Evolutionary conservation across 305 asterid genomes (phyloP), one percentile per base, ranked within the genome.

Genomic region (Rubia balearica): DNA sequence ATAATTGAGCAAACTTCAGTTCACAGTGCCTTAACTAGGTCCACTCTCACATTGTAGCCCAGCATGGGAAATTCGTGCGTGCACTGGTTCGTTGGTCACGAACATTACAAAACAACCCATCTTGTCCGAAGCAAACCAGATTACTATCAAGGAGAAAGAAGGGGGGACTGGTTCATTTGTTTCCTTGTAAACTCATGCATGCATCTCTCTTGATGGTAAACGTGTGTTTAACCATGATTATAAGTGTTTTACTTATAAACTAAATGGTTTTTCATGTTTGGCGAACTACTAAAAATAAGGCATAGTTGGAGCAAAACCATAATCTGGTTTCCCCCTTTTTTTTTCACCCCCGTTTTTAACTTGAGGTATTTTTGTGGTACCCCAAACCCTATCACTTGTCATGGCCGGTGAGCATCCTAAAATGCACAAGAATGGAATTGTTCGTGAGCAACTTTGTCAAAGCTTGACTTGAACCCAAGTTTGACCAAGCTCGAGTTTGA

Each of bases 1-100:
- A 64, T 72, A 72, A 72, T 53, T 41, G 66, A 72, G 70, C 2
- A 22, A 56, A 30, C 19, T 48, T 65, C 65, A 72, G 22, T 42
- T 65, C 57, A 53, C 46, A 53, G 66, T 43, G 40, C 36, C 59
- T 60, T 21, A 5, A 8, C 8, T 17, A 4, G 21, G 57, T 8
- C 21, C 57, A 51, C 57, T 56, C 62, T 8, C 62, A 11, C 51
- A 14, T 51, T 51, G 70, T 13, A 61, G 38, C 43, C 70, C 69
- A 27, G 22, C 65, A 27, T 14, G 42, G 41, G 7, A 61, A 61
- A 12, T 30, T 24, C 65, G n/a, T 61, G 36, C 65, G 41, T 61
- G 65, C 41, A 61, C 7, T 27, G 41, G 62, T 56, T 56, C 33
- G 11, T 14, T n/a, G 62, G 62, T 56, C 19, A 56, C 33, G 12